A percentile compares a stretch with the other conserved stretches of the same genome.
phyloP scores from a whole-genome alignment of 495 filamentous ascomycete species.

The Daldinia grandis region DNA sequence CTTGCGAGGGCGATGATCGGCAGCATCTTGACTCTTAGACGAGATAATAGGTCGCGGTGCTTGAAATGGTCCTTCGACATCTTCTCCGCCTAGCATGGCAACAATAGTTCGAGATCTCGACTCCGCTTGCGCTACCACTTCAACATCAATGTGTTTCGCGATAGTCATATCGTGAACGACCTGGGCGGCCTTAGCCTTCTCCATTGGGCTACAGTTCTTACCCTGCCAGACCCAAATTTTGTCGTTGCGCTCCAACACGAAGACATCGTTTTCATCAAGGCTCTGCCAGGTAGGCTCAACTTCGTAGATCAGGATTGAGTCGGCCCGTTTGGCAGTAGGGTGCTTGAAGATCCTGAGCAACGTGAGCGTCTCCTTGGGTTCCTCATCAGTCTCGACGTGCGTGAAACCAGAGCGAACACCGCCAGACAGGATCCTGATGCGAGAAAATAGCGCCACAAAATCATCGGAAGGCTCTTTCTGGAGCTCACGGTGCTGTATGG shows the following conservation, averaged over 20 bases:
- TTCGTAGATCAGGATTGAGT: constrained; percentile 65
- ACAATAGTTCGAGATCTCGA: constrained; percentile 61
- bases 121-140: constrained; percentile 67
- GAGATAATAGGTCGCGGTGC: constrained; percentile 51
- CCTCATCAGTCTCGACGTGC: constrained; percentile 60
- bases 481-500: constrained; percentile 67
- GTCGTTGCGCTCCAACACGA: constrained; percentile 65
- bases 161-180: constrained; percentile 68
- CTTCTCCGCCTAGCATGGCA: constrained; percentile 62
- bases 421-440: constrained; percentile 61
- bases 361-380: constrained; percentile 54
- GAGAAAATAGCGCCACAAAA: constrained; percentile 65
- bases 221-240: constrained; percentile 75
- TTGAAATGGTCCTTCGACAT: constrained; percentile 47
- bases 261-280: constrained; percentile 69
- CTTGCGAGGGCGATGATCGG: constrained; percentile 46
- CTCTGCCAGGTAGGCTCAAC: constrained; percentile 68
- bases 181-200: constrained; percentile 70
- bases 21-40: constrained; percentile 19
- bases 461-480: constrained; percentile 64
- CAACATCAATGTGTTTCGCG: constrained; percentile 68
- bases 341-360: constrained; percentile 68
- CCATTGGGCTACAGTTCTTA: constrained; percentile 68
- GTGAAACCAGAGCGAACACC: constrained; percentile 67
- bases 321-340: constrained; percentile 51